Evolutionary conservation across 495 filamentous ascomycete species (phyloP), one percentile per base, ranked within the genome.

Genomic region (Pseudoneurospora amorphoporcata): DNA sequence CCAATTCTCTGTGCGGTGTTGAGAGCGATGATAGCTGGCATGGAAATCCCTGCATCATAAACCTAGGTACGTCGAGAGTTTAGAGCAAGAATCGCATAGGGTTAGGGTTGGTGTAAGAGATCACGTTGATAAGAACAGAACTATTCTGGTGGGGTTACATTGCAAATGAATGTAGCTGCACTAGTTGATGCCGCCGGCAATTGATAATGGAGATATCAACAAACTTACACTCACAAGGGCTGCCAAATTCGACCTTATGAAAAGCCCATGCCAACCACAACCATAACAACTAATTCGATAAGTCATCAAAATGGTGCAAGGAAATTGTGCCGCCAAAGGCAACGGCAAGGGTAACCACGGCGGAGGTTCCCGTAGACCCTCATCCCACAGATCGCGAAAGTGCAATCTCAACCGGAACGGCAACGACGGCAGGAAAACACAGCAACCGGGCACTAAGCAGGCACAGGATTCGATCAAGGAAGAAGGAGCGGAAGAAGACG

Each of bases 401-500:
- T 65, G 53, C 7, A 65, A 65, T 17, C 53, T 65, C 14, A 65
- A 65, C 53, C 53, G 53, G 6, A 65, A 65, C 53, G 29, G 29
- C 53, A 61, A 35, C 43, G n/a, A 47, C 41, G 41, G 41, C 16
- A 43, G 41, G 16, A 43, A 16, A 43, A 43, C 41, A 8, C 41
- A 43, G 41, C 41, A 43, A 43, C 41, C 41, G 41, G 41, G 41
- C 16, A 43, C 16, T 43, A 43, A 43, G 41, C 45, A 47, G 8
- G 8, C 9, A 17, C 47, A 58, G 12, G 23, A 58, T 12, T 3
- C 47, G 12, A 65, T 65, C 53, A 65, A 37, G 29, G 53, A 65
- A 73, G 53, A 76, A 68, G 70, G 72, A 68, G 74, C 61, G 70
- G 72, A 65, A 73, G 53, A 76, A 68, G 70, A 73, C 68, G 72